Evolutionary conservation across 1,284 basidiomycete genomes (phyloP).

Genomic region (Puccinia polysora): DNA sequence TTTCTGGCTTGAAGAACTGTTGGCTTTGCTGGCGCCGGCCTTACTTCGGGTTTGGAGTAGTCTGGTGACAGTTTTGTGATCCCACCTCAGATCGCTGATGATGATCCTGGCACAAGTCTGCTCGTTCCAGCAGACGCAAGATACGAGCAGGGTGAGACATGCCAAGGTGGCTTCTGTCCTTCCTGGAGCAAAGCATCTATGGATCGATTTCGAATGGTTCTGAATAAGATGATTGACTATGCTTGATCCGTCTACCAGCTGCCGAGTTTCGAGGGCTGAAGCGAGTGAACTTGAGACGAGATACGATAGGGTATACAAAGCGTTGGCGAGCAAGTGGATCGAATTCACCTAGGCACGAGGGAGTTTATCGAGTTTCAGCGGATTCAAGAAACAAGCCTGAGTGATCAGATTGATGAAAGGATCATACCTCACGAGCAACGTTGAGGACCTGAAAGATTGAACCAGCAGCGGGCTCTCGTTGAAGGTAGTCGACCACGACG

Average conservation of each 20-base stretch:
- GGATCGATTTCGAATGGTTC: constrained; percentile 41
- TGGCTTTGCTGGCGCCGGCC: not conserved
- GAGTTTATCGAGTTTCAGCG: constrained; percentile 1
- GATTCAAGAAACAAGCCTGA: not conserved
- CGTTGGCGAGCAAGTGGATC: constrained; percentile 43
- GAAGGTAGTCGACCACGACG: constrained; percentile 26
- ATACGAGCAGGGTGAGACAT: constrained; percentile 34
- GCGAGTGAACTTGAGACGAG: constrained; percentile 19
- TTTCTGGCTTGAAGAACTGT: constrained; percentile 6
- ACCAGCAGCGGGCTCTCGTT: constrained; percentile 35
- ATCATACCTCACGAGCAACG: constrained; percentile 40
- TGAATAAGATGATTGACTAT: constrained; percentile 37
- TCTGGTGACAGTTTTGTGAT: constrained; percentile 39
- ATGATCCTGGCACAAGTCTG: constrained; percentile 32
- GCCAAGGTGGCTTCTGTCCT: constrained; percentile 43
- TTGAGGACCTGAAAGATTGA: constrained; percentile 33
- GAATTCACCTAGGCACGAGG: constrained; percentile 31
- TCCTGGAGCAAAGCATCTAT: constrained; percentile 43
- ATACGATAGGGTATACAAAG: constrained; percentile 34
- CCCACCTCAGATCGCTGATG: constrained; percentile 40
- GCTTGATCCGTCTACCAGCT: constrained; percentile 19
- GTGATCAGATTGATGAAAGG: not conserved
- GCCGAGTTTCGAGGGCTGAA: constrained; percentile 11
- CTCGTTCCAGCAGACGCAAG: constrained; percentile 41
- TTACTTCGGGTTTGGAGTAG: constrained; percentile 31